Evolutionary conservation across 345 rosid genomes (phyloP).

Genomic region (Raphanus raphanistrum): DNA sequence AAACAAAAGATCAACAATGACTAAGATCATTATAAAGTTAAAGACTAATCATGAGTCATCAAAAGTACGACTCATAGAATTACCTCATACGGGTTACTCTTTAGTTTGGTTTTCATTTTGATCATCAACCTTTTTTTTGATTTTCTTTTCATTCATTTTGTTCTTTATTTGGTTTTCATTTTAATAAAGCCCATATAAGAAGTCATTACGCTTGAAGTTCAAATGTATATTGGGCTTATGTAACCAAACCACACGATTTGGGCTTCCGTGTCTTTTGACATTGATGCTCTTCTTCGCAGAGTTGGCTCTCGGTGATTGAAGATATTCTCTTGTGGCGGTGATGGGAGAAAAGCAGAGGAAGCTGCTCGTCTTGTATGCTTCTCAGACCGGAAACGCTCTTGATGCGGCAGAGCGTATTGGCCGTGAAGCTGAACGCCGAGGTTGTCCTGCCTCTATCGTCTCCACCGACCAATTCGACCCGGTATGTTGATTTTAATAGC

Average conservation of each 20-base stretch:
- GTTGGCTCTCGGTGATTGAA: no score
- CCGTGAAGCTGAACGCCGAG: slow-evolving; percentile 80
- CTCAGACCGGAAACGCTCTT: slow-evolving; percentile 88
- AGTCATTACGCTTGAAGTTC: no score
- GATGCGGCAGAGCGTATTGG: slow-evolving; percentile 82
- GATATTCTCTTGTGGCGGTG: not conserved
- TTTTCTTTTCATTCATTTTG: no score
- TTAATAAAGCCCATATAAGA: no score
- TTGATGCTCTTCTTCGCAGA: no score
- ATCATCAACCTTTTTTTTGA: no score
- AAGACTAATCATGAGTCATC: not conserved
- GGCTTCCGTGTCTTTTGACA: no score
- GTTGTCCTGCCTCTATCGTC: slow-evolving; percentile 50
- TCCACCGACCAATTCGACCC: slow-evolving; percentile 64
- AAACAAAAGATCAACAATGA: not conserved
- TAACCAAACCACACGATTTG: no score
- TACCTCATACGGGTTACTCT: slow-evolving; percentile 42
- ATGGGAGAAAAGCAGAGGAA: slow-evolving; percentile 50
- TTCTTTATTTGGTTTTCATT: no score
- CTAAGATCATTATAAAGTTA: not conserved
- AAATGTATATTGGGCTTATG: no score
- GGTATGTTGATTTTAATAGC: slow-evolving; percentile 30
- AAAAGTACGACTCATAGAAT: slow-evolving; percentile 1
- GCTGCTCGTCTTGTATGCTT: slow-evolving; percentile 65
- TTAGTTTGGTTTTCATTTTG: no score